These are phyloP conservation scores for Baudoinia panamericana DNA, from an alignment of 495 filamentous ascomycete genomes.

Conservation along the genomic window DNA sequence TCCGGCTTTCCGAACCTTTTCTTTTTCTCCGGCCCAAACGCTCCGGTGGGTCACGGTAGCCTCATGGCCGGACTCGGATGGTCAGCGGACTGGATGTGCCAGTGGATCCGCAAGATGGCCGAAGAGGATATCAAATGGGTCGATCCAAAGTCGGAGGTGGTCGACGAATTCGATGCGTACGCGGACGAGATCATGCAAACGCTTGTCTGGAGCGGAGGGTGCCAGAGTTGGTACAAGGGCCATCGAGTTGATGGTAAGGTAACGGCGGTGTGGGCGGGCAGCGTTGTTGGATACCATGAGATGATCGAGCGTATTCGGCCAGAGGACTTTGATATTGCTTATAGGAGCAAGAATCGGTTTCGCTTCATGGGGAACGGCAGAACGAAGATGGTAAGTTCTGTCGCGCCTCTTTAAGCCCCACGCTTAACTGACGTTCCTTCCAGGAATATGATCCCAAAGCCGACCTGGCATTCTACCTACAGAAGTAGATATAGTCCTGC, in stretches of 20 bases:
- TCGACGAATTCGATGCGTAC: conserved; percentile 21
- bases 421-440: no score
- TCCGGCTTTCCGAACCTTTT: conserved; percentile 4
- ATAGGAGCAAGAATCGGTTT: conserved; percentile 20
- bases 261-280: conserved; percentile 20
- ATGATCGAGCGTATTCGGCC: conserved; percentile 18
- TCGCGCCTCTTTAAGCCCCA: no score
- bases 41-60: conserved; percentile 16
- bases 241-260: conserved; percentile 20
- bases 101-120: conserved; percentile 18
- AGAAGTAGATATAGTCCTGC: conserved; percentile 15
- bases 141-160: conserved; percentile 16
- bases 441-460: conserved; percentile 17
- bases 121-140: conserved; percentile 16
- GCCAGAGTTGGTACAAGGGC: conserved; percentile 22
- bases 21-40: conserved; percentile 13
- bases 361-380: conserved; percentile 18
- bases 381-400: conserved; percentile 13
- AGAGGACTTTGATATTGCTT: conserved; percentile 21
- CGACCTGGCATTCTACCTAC: conserved; percentile 17
- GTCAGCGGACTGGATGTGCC: conserved; percentile 19
- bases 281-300: conserved; percentile 9
- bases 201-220: conserved; percentile 20
- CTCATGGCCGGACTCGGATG: conserved; percentile 14
- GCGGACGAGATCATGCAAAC: conserved; percentile 21